These are phyloP conservation scores for Garcia nutans DNA, from an alignment of 345 rosid genomes.

Conservation along the genomic window DNA sequence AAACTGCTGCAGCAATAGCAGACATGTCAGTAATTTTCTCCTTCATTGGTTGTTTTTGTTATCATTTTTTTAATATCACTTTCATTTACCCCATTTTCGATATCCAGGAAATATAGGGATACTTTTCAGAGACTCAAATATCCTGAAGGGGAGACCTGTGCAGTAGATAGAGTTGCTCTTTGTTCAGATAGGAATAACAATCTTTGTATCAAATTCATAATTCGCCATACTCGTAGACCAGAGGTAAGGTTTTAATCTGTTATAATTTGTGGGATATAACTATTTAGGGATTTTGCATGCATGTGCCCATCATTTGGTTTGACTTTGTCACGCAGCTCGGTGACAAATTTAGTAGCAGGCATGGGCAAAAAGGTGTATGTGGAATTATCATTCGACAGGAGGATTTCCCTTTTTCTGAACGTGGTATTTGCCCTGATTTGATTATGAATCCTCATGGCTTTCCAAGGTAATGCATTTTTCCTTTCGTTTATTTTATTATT, in stretches of 20 bases:
- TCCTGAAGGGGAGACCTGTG: constrained; percentile 78
- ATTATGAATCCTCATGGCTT: constrained; percentile 99
- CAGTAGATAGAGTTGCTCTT: constrained; percentile 83
- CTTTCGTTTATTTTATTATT: not conserved
- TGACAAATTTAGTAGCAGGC: constrained; percentile 97
- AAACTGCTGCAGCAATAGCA: constrained; percentile 32
- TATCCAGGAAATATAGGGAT: constrained; percentile 61
- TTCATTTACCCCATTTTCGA: constrained; percentile 14
- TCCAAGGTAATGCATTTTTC: constrained; percentile 59
- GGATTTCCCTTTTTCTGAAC: constrained; percentile 96
- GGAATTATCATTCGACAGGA: constrained; percentile 92
- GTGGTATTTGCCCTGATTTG: constrained; percentile 94
- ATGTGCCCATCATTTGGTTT: not conserved
- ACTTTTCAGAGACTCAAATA: constrained; percentile 55
- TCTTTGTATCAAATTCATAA: constrained; percentile 55
- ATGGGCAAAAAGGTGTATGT: constrained; percentile 98
- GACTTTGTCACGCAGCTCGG: constrained; percentile 54
- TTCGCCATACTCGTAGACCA: constrained; percentile 95
- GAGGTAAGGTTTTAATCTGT: constrained; percentile 48
- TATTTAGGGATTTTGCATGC: not conserved
- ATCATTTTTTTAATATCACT: not conserved
- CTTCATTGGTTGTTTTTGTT: not conserved
- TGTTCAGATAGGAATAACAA: constrained; percentile 49
- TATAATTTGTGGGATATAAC: not conserved
- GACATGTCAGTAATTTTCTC: constrained; percentile 48